phyloP scores from a whole-genome alignment of 306 rosid species.

The Acacia melanoxylon region DNA sequence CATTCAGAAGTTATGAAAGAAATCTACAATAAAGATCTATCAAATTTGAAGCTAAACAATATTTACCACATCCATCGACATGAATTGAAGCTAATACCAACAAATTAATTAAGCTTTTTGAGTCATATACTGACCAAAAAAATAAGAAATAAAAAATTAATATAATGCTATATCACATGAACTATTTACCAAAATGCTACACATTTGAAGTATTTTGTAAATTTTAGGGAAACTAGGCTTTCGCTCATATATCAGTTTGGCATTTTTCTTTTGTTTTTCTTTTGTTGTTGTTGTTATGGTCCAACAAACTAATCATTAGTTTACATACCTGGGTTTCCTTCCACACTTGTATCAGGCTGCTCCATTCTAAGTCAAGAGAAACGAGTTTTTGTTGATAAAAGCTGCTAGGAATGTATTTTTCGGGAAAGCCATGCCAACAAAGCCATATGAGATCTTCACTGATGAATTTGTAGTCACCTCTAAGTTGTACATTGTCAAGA shows the following conservation, averaged over 20 bases:
- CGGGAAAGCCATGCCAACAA: not conserved
- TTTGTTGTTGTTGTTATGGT: no score
- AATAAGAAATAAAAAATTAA: no score
- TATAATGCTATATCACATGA: no score
- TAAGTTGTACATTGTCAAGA: not conserved
- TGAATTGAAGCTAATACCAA: not conserved
- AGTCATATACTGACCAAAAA: no score
- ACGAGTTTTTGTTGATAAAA: not conserved
- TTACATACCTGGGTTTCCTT: not conserved
- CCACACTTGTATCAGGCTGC: not conserved
- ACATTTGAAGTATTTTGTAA: not conserved
- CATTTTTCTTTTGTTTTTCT: not conserved
- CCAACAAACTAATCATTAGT: no score
- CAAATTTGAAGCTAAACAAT: no score
- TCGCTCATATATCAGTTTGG: no score
- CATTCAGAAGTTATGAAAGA: no score
- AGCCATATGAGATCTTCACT: not conserved
- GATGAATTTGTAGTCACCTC: not conserved
- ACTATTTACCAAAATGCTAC: not conserved
- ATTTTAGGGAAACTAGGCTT: not conserved
- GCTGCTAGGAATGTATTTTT: not conserved
- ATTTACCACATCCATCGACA: not conserved
- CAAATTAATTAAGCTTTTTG: not conserved
- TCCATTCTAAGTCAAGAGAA: not conserved
- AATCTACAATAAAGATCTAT: no score